phyloP scores from a whole-genome alignment of 805 yeast species.

The Wickerhamomyces alni region DNA sequence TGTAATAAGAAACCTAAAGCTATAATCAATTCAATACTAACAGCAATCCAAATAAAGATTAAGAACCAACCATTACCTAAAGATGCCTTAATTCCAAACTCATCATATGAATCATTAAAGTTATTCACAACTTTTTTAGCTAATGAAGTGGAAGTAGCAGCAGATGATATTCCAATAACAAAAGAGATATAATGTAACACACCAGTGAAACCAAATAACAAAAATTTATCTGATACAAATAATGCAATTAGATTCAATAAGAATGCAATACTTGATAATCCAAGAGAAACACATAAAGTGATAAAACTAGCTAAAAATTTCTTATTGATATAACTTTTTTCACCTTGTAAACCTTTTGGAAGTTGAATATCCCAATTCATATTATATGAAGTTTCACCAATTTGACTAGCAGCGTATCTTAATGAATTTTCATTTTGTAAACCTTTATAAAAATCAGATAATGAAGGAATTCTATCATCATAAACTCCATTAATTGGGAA shows the following conservation, averaged over 20 bases:
- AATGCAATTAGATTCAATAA: not conserved
- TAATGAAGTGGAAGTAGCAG: not conserved
- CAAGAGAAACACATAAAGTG: not conserved
- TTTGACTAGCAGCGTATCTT: not conserved
- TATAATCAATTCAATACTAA: not conserved
- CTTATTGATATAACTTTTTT: not conserved
- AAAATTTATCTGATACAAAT: not conserved
- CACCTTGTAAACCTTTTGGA: not conserved
- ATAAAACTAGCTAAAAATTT: not conserved
- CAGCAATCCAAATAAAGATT: slow-evolving; percentile 4
- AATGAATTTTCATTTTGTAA: not conserved
- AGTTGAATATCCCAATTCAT: not conserved
- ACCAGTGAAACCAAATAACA: not conserved
- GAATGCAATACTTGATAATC: not conserved
- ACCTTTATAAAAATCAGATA: not conserved
- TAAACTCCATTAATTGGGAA: not conserved
- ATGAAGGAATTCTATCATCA: not conserved
- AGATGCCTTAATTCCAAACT: slow-evolving; percentile 2
- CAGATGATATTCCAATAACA: not conserved
- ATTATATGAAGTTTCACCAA: not conserved
- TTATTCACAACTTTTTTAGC: not conserved
- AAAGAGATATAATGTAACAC: not conserved
- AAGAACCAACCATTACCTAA: slow-evolving; percentile 4
- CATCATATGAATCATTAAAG: not conserved
- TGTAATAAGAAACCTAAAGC: not conserved